Percentiles rank a stretch among this genome's conserved stretches.
phyloP scores from a whole-genome alignment of 75 land plant species.

The Pinus taeda region DNA sequence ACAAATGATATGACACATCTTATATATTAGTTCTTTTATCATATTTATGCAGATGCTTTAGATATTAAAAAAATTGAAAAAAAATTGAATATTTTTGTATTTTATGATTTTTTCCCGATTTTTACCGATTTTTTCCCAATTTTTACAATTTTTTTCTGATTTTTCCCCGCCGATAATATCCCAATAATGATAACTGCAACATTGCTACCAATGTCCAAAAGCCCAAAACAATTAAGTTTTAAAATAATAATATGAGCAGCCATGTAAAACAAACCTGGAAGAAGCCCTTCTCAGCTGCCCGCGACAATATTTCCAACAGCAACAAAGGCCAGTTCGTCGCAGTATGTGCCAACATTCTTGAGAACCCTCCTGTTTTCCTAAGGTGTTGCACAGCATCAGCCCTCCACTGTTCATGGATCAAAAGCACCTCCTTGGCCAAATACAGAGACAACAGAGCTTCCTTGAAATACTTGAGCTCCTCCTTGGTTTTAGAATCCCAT shows the following conservation, averaged over 20 bases:
- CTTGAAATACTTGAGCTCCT: slow-evolving; percentile 41
- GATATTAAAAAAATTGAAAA: too few species aligned
- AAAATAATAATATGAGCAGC: not conserved
- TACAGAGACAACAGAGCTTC: slow-evolving; percentile 50
- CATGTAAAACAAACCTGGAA: slow-evolving; percentile 50
- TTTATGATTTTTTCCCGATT: too few species aligned
- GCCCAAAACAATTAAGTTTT: not conserved
- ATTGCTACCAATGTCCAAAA: too few species aligned
- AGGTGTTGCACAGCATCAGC: slow-evolving; percentile 47
- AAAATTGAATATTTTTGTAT: too few species aligned
- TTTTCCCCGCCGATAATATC: too few species aligned
- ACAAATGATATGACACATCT: too few species aligned
- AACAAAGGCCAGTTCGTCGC: slow-evolving; percentile 84
- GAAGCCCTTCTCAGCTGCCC: slow-evolving; percentile 47
- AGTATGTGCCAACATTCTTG: slow-evolving; percentile 64
- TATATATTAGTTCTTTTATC: too few species aligned
- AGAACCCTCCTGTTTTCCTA: slow-evolving; percentile 48
- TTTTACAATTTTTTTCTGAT: too few species aligned
- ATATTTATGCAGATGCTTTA: too few species aligned
- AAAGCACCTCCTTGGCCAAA: slow-evolving; percentile 69
- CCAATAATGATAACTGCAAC: too few species aligned
- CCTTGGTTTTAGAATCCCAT: slow-evolving; percentile 16
- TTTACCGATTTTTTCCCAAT: too few species aligned
- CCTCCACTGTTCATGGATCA: slow-evolving; percentile 59
- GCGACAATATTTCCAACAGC: slow-evolving; percentile 59